Percentiles rank a stretch among this genome's conserved stretches.
Evolutionary conservation across 1,284 basidiomycete genomes (phyloP).

Genomic region (Fomitopsis pinicola): DNA sequence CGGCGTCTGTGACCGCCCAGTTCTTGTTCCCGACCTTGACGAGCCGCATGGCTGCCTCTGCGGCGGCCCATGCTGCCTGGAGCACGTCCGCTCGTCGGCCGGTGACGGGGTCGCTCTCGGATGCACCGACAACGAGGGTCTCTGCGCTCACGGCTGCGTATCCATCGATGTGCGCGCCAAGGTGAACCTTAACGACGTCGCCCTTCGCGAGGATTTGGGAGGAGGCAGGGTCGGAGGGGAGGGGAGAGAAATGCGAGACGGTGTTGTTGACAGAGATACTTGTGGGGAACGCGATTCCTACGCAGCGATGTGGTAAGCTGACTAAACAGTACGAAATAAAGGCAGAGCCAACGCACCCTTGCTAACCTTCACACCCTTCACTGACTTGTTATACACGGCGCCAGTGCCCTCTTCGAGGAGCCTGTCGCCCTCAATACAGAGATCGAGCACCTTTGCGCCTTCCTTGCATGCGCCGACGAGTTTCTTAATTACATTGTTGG

Average conservation of each 20-base stretch:
- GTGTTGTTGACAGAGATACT: conserved; percentile 90
- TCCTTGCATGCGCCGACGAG: conserved; percentile 74
- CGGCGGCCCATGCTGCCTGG: conserved; percentile 90
- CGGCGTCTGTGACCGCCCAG: conserved; percentile 89
- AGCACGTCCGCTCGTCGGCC: conserved; percentile 88
- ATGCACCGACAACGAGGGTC: conserved; percentile 84
- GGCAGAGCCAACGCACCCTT: conserved; percentile 61
- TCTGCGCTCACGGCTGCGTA: conserved; percentile 88
- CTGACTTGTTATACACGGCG: conserved; percentile 86
- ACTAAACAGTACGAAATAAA: conserved; percentile 3
- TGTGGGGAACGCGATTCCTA: conserved; percentile 93
- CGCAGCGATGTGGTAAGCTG: not conserved
- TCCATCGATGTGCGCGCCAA: conserved; percentile 97
- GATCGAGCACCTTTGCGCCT: conserved; percentile 86
- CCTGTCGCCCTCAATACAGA: conserved; percentile 91
- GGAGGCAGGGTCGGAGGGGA: conserved; percentile 72
- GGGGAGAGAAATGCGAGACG: conserved; percentile 79
- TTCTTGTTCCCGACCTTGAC: conserved; percentile 92
- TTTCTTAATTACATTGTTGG: conserved; percentile 83
- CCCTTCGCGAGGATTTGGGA: conserved; percentile 72
- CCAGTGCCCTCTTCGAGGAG: conserved; percentile 83
- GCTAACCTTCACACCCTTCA: conserved; percentile 81
- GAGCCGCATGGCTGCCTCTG: conserved; percentile 86
- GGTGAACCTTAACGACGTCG: conserved; percentile 94
- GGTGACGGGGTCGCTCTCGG: conserved; percentile 68